Conservation (phyloP, 192 early-diverging fungal genomes). For the Coemansia reversa region DNA sequence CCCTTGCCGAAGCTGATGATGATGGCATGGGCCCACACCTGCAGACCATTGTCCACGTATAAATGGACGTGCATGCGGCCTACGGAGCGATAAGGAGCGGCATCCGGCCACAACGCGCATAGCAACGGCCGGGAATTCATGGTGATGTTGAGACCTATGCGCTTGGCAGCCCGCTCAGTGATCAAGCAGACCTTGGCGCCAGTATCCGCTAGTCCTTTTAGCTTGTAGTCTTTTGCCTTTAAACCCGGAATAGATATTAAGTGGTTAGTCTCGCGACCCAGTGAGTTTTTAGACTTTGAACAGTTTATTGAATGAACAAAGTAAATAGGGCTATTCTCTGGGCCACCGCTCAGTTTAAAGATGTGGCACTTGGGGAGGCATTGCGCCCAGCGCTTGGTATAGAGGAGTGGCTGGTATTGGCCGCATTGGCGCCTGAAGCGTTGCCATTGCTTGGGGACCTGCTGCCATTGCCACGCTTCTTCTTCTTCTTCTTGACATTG, state of each 20-base stretch:
- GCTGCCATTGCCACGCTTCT: background rate
- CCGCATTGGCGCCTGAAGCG: background rate
- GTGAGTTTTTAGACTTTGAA: background rate
- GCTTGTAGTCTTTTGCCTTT: background rate
- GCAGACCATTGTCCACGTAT: background rate
- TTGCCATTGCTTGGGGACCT: background rate
- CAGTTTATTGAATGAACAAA: background rate
- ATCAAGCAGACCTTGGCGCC: background rate
- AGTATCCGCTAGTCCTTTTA: background rate
- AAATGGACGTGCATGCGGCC: background rate
- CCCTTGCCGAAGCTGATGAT: background rate
- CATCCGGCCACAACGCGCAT: background rate
- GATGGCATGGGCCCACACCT: background rate
- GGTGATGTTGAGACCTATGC: background rate
- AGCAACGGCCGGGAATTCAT: background rate
- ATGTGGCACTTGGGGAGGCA: too few relatives aligned
- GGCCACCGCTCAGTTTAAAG: background rate
- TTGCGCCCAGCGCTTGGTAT: too few relatives aligned
- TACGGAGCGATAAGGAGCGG: background rate
- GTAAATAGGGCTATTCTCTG: background rate
- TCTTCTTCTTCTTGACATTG: background rate
- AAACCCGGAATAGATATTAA: background rate
- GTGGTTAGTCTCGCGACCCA: background rate
- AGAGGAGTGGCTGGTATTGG: background rate
- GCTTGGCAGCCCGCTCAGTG: background rate